Evolutionary conservation across 176 grass and related monocot species (phyloP).

Genomic region (Ampelocalamus luodianensis): DNA sequence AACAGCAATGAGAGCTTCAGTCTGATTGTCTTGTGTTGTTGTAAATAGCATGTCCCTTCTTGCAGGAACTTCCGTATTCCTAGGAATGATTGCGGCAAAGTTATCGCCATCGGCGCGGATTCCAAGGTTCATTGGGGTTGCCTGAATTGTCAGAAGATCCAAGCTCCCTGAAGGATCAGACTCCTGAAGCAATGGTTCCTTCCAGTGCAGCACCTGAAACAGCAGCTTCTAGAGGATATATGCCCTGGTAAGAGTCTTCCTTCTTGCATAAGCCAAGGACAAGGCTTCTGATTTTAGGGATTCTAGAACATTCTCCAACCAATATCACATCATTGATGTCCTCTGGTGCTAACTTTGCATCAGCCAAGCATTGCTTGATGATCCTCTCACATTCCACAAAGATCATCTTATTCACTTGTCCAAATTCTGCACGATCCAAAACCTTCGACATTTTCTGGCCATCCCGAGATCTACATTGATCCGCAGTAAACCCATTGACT

Average conservation of each 20-base stretch:
- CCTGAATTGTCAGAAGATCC: conserved; percentile 68
- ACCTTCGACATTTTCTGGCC: conserved; percentile 45
- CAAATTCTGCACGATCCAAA: conserved; percentile 56
- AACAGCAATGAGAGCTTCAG: conserved; percentile 60
- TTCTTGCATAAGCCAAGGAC: conserved; percentile 63
- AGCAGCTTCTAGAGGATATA: conserved; percentile 64
- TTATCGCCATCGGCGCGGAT: conserved; percentile 40
- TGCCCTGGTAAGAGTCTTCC: no score
- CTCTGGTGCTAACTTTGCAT: conserved; percentile 53
- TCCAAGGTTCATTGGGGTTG: conserved; percentile 62
- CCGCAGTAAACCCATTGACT: conserved; percentile 45
- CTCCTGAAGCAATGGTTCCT: conserved; percentile 69
- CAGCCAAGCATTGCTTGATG: conserved; percentile 57
- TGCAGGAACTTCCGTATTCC: conserved; percentile 63
- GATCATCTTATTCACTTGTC: conserved; percentile 48
- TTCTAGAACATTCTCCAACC: conserved; percentile 68
- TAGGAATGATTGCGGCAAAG: conserved; percentile 48
- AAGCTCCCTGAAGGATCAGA: conserved; percentile 58
- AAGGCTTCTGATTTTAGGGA: conserved; percentile 62
- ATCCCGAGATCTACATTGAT: conserved; percentile 59
- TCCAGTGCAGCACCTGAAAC: conserved; percentile 70
- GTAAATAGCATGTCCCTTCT: conserved; percentile 68
- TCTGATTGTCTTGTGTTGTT: conserved; percentile 56
- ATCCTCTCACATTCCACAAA: conserved; percentile 62
- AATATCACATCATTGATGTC: conserved; percentile 68